phyloP scores from a whole-genome alignment of 495 filamentous ascomycete genomes.

The Xylaria longipes region DNA sequence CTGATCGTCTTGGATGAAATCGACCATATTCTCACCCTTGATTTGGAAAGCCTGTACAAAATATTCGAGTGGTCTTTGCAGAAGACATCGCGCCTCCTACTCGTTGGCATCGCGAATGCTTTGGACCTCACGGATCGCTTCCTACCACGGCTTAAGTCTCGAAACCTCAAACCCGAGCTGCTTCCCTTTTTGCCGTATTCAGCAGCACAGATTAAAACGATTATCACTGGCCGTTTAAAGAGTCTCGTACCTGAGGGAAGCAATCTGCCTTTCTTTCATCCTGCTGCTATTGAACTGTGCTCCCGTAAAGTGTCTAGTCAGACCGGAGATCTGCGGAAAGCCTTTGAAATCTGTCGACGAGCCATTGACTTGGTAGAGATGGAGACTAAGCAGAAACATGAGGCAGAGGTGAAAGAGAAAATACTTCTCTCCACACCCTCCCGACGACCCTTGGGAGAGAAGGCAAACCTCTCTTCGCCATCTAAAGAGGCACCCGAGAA shows the following conservation, averaged over 20 bases:
- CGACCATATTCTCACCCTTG: conserved; percentile 86
- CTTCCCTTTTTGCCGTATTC: conserved; percentile 94
- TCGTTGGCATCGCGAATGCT: conserved; percentile 96
- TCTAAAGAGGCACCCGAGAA: conserved; percentile 51
- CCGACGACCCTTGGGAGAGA: conserved; percentile 52
- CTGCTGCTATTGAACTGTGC: conserved; percentile 89
- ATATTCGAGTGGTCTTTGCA: conserved; percentile 94
- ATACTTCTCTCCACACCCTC: conserved; percentile 55
- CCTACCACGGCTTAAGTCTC: conserved; percentile 89
- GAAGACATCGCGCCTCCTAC: conserved; percentile 73
- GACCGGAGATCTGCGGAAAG: conserved; percentile 92
- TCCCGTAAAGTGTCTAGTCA: conserved; percentile 93
- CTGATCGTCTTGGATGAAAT: conserved; percentile 92
- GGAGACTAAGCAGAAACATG: conserved; percentile 74
- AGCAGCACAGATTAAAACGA: conserved; percentile 82
- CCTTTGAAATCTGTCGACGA: conserved; percentile 90
- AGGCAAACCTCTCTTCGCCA: conserved; percentile 54
- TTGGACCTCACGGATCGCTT: conserved; percentile 95
- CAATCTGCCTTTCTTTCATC: conserved; percentile 87
- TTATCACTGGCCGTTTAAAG: conserved; percentile 83
- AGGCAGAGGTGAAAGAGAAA: conserved; percentile 58
- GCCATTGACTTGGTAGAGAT: conserved; percentile 88
- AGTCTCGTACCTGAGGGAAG: conserved; percentile 67
- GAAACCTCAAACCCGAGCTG: conserved; percentile 85
- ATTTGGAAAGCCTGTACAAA: conserved; percentile 84